A percentile compares a stretch with the other conserved stretches of the same genome.
phyloP scores from a whole-genome alignment of 2,329 filamentous ascomycete species.

The Pseudogymnoascus sp. region DNA sequence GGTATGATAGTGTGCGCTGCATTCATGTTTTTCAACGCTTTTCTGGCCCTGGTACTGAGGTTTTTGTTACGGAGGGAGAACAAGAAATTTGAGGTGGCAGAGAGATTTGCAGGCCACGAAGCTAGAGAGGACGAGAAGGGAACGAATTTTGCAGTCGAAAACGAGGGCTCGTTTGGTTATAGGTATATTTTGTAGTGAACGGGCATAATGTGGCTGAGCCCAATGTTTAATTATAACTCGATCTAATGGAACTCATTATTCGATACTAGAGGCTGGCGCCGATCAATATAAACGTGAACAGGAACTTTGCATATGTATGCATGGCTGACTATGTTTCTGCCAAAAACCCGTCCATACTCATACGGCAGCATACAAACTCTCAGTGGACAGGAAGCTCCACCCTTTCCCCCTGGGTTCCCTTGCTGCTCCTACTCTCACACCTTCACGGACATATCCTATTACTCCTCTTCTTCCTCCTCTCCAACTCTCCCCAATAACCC shows the following conservation, averaged over 20 bases:
- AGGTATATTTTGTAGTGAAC: not conserved
- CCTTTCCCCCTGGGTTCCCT: not conserved
- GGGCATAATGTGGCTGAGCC: too few relatives aligned
- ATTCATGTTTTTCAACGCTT: conserved; percentile 53
- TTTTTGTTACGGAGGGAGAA: conserved; percentile 54
- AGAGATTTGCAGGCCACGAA: not conserved
- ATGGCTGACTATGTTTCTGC: not conserved
- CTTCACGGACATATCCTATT: not conserved
- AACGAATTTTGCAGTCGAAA: not conserved
- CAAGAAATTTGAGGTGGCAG: conserved; percentile 44
- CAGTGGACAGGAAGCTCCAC: not conserved
- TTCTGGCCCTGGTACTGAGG: conserved; percentile 47
- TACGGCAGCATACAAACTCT: not conserved
- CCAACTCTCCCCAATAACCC: conserved; percentile 38
- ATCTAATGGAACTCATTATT: too few relatives aligned
- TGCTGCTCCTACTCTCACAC: not conserved
- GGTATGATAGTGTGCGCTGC: conserved; percentile 55
- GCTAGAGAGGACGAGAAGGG: not conserved
- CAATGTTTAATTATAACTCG: not conserved
- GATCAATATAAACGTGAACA: not conserved
- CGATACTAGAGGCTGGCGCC: not conserved
- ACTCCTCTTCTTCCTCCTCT: not conserved
- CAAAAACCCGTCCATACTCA: not conserved
- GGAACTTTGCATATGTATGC: not conserved
- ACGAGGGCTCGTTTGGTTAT: not conserved